phyloP scores from a whole-genome alignment of 2,329 filamentous ascomycete genomes.

The Grosmannia penicillata region DNA sequence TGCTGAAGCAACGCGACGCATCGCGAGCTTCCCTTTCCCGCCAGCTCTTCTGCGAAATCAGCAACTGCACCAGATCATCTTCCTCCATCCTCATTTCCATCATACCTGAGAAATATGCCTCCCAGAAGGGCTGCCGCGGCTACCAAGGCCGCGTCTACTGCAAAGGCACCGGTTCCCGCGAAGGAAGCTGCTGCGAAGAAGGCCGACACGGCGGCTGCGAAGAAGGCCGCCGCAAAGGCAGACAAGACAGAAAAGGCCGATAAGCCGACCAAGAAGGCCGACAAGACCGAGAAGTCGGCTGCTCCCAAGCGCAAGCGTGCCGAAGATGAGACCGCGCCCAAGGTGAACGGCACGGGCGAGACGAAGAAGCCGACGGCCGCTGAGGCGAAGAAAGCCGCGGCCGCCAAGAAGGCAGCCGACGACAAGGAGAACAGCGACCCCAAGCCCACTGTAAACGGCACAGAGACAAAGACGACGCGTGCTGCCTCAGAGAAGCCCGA shows the following conservation, averaged over 20 bases:
- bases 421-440: too few species aligned
- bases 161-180: too few species aligned
- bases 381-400: neutral
- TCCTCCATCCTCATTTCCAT: neutral
- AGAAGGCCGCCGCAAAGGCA: constrained; percentile 6
- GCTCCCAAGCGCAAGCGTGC: constrained; percentile 5
- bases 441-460: neutral
- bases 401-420: neutral
- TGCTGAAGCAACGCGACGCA: too few species aligned
- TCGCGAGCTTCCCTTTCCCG: too few species aligned
- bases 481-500: constrained; percentile 6
- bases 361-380: neutral
- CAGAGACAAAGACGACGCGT: neutral
- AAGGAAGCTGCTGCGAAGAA: constrained; percentile 29
- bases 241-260: constrained; percentile 6
- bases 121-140: constrained; percentile 12
- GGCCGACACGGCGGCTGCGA: constrained; percentile 2
- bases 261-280: constrained; percentile 1
- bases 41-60: too few species aligned
- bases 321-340: constrained; percentile 6
- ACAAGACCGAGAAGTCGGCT: neutral
- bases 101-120: constrained; percentile 7
- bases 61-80: too few species aligned
- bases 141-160: constrained; percentile 15
- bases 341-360: constrained; percentile 6